Base-by-base conservation (phyloP, 805 yeast genomes). In the Lipomyces sp. region DNA sequence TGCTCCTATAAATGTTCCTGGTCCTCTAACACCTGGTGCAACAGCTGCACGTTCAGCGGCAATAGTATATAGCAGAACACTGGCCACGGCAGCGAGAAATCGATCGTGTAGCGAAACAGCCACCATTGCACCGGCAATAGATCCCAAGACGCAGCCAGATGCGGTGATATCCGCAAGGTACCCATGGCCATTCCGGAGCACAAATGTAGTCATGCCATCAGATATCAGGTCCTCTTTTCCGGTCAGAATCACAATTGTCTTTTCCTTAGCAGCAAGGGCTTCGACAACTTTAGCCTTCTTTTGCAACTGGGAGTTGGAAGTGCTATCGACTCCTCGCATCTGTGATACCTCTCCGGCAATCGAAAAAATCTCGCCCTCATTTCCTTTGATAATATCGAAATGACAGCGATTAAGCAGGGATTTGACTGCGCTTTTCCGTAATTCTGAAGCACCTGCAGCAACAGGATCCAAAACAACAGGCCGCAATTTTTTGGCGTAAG, bases 391-490 rank as follows among this genome's bases (percentile, higher is more conserved):
- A 34, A 92, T 37, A 85, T 80, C 68, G 81, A 83, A 72, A 82
- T 84, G 56, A 0, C 91, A 92, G 11, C 81, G 75, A 48, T 86
- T 80, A 39, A 92, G 75, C 8, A 92, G 72, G 0, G 75, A 74
- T 34, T 79, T 75, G 60, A 87, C 84, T 18, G 86, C 79, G 2
- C 77, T 73, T 51, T 79, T 78, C 65, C 98, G 81, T 4, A 85
- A 82, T 2, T 73, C 64, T 0, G 97, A 83, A 0, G 97, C 97
- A 34, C 97, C 97, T 51, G 88, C 91, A 0, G 92, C 98, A n/a
- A 92, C 97, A 0, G 97, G 98, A 76, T 92, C 98, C 71, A 89
- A 87, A 0, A 92, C 85, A 39, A 92, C 83, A 2, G 90, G 93
- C 56, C 82, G 80, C 2, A 84, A 84, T 13, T 76, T 71, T 13